Conservation (phyloP, 2,329 filamentous ascomycete species). For the Xylariomycetidae sp. region DNA sequence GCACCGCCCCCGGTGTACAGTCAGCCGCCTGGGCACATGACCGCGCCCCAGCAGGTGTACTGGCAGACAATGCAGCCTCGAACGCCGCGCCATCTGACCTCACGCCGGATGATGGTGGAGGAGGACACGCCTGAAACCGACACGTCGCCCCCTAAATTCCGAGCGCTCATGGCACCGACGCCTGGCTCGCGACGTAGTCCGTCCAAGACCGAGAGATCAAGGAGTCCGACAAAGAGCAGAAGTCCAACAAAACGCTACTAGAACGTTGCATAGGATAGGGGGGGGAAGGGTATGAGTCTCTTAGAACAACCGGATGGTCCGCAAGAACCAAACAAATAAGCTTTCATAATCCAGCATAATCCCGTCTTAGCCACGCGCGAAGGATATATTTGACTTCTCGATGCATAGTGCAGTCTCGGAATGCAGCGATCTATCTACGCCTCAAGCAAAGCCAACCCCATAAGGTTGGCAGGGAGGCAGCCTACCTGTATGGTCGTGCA, state of each 20-base stretch:
- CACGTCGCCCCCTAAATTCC: slow-evolving; percentile 36
- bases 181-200: slow-evolving; percentile 29
- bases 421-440: too few relatives aligned
- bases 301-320: too few relatives aligned
- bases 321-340: too few relatives aligned
- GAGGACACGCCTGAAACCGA: slow-evolving; percentile 42
- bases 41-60: slow-evolving; percentile 19
- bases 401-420: too few relatives aligned
- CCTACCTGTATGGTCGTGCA: too few relatives aligned
- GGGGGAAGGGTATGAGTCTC: slow-evolving; percentile 1
- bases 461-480: too few relatives aligned
- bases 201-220: slow-evolving; percentile 41
- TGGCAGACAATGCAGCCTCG: slow-evolving; percentile 24
- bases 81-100: slow-evolving; percentile 19
- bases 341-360: too few relatives aligned
- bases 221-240: slow-evolving; percentile 28
- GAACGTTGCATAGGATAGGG: neutral
- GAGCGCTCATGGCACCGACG: slow-evolving; percentile 33
- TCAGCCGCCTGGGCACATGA: slow-evolving; percentile 13
- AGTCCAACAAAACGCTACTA: slow-evolving; percentile 42
- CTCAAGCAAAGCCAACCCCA: too few relatives aligned
- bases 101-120: slow-evolving; percentile 14
- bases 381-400: too few relatives aligned
- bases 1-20: slow-evolving; percentile 11
- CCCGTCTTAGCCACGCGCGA: too few relatives aligned